Evolutionary conservation across 768 basidiomycete species (phyloP).

Genomic region (Boletus tylopilopsis): DNA sequence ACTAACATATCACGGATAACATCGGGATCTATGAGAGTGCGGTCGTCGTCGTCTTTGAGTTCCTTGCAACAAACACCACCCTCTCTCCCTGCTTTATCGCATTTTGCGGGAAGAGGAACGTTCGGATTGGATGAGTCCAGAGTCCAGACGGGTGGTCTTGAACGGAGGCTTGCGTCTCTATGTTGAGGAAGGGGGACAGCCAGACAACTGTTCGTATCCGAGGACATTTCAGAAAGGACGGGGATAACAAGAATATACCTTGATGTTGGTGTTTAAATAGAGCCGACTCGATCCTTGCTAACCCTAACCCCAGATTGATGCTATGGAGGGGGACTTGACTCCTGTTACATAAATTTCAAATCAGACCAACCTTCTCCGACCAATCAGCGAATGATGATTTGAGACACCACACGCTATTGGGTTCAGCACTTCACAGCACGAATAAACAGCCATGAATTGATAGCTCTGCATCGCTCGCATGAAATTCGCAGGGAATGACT

Average conservation of each 20-base stretch:
- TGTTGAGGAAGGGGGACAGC: constrained; percentile 21
- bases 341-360: background rate
- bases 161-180: constrained; percentile 5
- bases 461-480: no score
- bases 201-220: constrained; percentile 7
- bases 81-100: constrained; percentile 47
- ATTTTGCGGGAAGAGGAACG: constrained; percentile 53
- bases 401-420: background rate
- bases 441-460: no score
- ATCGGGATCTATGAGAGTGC: constrained; percentile 82
- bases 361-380: constrained; percentile 12
- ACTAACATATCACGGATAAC: constrained; percentile 82
- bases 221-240: constrained; percentile 17
- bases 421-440: no score
- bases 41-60: constrained; percentile 73
- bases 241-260: background rate
- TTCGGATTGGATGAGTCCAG: constrained; percentile 42
- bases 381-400: constrained; percentile 17
- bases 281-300: background rate
- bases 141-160: constrained; percentile 63
- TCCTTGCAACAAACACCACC: constrained; percentile 87
- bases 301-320: no score
- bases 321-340: no score
- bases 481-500: no score
- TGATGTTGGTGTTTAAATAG: constrained; percentile 8